Base-by-base conservation (phyloP, 2,329 filamentous ascomycete species). In the Penicillium sumatraense region DNA sequence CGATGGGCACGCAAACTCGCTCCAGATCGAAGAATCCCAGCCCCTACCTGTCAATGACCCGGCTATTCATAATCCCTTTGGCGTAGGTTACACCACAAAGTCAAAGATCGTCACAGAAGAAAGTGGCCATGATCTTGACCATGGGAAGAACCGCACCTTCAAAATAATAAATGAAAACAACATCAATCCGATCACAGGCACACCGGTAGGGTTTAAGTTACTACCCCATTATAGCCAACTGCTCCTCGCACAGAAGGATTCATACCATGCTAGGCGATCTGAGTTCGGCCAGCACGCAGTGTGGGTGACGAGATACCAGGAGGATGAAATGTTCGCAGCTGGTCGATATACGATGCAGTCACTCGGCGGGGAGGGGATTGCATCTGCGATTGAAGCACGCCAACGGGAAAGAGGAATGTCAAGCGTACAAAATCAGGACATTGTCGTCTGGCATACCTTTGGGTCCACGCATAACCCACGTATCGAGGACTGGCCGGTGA, bases 151-250 rank as follows among this genome's bases (percentile, higher is more conserved):
- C 63, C 78, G 83, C 24, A 74, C 72, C 4, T 86, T 84, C 78
- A 85, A 84, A 62, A 83, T 86, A 47, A 74, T 83, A 64, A 86
- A 85, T 60, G 75, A 80, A 8, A 62, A 70, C 2, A 66, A 77
- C 5, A 69, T 65, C 16, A 86, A 86, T 66, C 72, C 78, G 0
- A 66, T 84, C 53, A 84, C 83, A 23, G 74, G 75, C 5, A 76
- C 77, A 1, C 75, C 81, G 0, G 79, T 85, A 1, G 81, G 75
- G 0, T 86, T 83, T 68, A 85, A 84, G 59, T 74, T 86, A 44
- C 68, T 77, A 50, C 74, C 78, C 0, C 77, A 75, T 5, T 78
- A 80, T 8, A 84, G 81, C 66, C 83, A 86, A 63, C 78, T 82
- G 61, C 76, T 86, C 29, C 74, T 86, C 5, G 80, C 83, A 0